These are phyloP conservation scores for Lipomyces mesembrius DNA, from an alignment of 805 yeast species.

Conservation along the genomic window DNA sequence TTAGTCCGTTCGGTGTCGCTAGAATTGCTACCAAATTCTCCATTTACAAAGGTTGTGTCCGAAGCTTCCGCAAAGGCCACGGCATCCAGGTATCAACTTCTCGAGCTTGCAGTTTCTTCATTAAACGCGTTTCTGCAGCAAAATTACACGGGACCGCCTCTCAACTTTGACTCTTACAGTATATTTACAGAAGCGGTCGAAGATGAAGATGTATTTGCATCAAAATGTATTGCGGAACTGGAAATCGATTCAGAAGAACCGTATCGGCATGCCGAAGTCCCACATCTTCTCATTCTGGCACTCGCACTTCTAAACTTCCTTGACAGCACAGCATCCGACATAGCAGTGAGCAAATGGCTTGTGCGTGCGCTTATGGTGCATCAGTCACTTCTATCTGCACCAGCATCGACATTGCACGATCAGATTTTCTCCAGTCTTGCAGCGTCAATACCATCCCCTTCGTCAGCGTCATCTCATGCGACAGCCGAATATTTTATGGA, in stretches of 20 bases:
- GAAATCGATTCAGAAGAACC: constrained; percentile 71
- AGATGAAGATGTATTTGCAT: constrained; percentile 37
- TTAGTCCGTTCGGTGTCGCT: neutral
- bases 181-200: constrained; percentile 40
- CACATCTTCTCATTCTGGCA: constrained; percentile 53
- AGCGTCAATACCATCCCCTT: constrained; percentile 11
- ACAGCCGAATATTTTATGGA: constrained; percentile 31
- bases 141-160: constrained; percentile 83
- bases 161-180: constrained; percentile 49
- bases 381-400: constrained; percentile 43
- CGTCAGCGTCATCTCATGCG: neutral
- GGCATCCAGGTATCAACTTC: neutral
- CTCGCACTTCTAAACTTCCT: constrained; percentile 53
- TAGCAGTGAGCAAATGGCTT: constrained; percentile 41
- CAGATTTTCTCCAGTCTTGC: constrained; percentile 34
- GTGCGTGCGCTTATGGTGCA: constrained; percentile 46
- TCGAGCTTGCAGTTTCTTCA: constrained; percentile 44
- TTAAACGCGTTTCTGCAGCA: constrained; percentile 72
- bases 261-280: constrained; percentile 61
- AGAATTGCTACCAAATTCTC: neutral
- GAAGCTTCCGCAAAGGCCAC: neutral
- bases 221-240: constrained; percentile 49
- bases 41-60: neutral
- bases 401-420: constrained; percentile 42
- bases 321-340: constrained; percentile 35